A percentile compares a stretch with the other conserved stretches of the same genome.
These are phyloP conservation scores for Inga laurina DNA, from an alignment of 306 rosid genomes.

Conservation along the genomic window DNA sequence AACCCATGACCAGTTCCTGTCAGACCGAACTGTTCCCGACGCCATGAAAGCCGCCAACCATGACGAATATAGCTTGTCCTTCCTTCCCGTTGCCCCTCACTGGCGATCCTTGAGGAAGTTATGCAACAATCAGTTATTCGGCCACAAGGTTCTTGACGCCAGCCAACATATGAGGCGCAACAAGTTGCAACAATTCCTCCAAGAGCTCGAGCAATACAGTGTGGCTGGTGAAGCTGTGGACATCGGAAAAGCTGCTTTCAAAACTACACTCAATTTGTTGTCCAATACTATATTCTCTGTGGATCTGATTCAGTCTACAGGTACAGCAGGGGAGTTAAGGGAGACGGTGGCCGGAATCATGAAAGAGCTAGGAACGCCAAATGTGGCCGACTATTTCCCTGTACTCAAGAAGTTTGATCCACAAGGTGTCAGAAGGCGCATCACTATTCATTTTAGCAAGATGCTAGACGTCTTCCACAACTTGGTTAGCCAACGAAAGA, in stretches of 20 bases:
- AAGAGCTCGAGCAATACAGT: background rate
- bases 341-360: constrained; percentile 19
- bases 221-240: constrained; percentile 35
- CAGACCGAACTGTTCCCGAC: constrained; percentile 42
- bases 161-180: background rate
- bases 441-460: background rate
- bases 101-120: constrained; percentile 54
- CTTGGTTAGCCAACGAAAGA: constrained; percentile 7
- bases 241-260: constrained; percentile 47
- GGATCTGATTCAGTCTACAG: constrained; percentile 39
- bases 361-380: constrained; percentile 37
- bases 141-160: constrained; percentile 43
- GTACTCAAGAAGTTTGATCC: constrained; percentile 35
- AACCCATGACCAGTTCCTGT: constrained; percentile 43
- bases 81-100: constrained; percentile 29
- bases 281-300: constrained; percentile 47
- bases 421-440: constrained; percentile 33
- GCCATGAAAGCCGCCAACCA: constrained; percentile 36
- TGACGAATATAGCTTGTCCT: constrained; percentile 29
- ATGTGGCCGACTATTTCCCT: constrained; percentile 39
- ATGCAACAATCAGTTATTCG: constrained; percentile 39
- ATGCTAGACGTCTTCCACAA: background rate
- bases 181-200: constrained; percentile 36
- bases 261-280: constrained; percentile 40
- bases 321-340: constrained; percentile 31